Evolutionary conservation across 169 alveolate genomes (phyloP).

Genomic region (Cryptosporidium viatorum): DNA sequence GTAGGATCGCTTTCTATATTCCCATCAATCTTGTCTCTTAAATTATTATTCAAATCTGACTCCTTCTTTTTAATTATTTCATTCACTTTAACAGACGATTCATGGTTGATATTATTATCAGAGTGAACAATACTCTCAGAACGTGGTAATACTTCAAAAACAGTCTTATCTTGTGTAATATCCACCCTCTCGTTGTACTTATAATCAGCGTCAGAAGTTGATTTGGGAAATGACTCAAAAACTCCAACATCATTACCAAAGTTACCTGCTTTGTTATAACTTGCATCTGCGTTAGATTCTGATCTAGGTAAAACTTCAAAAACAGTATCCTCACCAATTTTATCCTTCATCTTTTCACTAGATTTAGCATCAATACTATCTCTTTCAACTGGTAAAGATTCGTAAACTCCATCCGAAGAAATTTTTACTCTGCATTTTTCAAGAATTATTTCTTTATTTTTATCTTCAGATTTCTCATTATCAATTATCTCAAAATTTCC

Average conservation of each 20-base stretch:
- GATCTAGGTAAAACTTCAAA: slow-evolving; percentile 69
- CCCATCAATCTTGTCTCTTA: background rate
- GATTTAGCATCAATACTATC: slow-evolving; percentile 51
- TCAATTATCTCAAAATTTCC: background rate
- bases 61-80: slow-evolving; percentile 14
- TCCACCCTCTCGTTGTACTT: slow-evolving; percentile 38
- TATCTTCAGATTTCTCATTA: slow-evolving; percentile 6
- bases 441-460: slow-evolving; percentile 1
- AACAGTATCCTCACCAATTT: background rate
- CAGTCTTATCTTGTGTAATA: slow-evolving; percentile 4
- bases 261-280: slow-evolving; percentile 4
- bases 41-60: background rate
- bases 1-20: background rate
- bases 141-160: slow-evolving; percentile 46
- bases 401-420: slow-evolving; percentile 57
- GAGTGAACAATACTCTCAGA: slow-evolving; percentile 3
- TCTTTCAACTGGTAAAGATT: slow-evolving; percentile 31
- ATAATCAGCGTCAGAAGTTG: slow-evolving; percentile 27
- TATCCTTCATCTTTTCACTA: slow-evolving; percentile 12
- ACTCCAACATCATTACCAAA: background rate
- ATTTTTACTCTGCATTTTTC: slow-evolving; percentile 58
- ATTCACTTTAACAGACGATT: background rate
- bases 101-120: background rate
- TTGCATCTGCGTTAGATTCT: slow-evolving; percentile 71
- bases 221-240: slow-evolving; percentile 46